Evolutionary conservation across 2,329 filamentous ascomycete species (phyloP).

Genomic region (Periconia digitata): DNA sequence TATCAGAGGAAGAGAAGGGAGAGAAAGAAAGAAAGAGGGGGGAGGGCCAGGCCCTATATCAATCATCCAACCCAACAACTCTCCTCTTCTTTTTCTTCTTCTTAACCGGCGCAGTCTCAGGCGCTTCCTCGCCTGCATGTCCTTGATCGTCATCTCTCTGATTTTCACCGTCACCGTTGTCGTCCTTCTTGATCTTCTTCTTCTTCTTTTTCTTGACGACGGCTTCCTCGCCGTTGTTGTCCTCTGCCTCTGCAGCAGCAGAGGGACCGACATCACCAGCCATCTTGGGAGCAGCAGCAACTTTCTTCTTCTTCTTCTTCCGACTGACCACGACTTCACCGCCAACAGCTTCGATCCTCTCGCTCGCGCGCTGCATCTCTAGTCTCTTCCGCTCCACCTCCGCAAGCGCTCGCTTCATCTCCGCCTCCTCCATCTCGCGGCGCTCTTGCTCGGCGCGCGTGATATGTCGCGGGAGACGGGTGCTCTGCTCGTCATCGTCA

Average conservation of each 20-base stretch:
- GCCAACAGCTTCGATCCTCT: conserved; percentile 67
- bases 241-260: conserved; percentile 14
- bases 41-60: too few species aligned
- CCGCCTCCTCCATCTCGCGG: conserved; percentile 75
- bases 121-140: not conserved
- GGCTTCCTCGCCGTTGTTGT: conserved; percentile 24
- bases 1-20: too few species aligned
- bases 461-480: conserved; percentile 5
- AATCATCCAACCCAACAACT: conserved; percentile 36
- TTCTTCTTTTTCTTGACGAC: conserved; percentile 46
- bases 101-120: not conserved
- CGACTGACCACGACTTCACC: conserved; percentile 63
- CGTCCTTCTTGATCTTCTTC: conserved; percentile 38
- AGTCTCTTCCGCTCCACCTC: conserved; percentile 84
- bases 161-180: conserved; percentile 28
- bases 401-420: conserved; percentile 85
- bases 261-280: too few species aligned
- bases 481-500: conserved; percentile 27
- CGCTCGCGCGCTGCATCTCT: conserved; percentile 84
- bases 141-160: not conserved
- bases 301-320: conserved; percentile 35
- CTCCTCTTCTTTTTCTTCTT: conserved; percentile 40
- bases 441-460: conserved; percentile 62
- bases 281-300: too few species aligned
- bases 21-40: too few species aligned